Percentiles rank a stretch among this genome's conserved stretches.
Evolutionary conservation across 768 basidiomycete genomes (phyloP).

Genomic region (Pisolithus albus): DNA sequence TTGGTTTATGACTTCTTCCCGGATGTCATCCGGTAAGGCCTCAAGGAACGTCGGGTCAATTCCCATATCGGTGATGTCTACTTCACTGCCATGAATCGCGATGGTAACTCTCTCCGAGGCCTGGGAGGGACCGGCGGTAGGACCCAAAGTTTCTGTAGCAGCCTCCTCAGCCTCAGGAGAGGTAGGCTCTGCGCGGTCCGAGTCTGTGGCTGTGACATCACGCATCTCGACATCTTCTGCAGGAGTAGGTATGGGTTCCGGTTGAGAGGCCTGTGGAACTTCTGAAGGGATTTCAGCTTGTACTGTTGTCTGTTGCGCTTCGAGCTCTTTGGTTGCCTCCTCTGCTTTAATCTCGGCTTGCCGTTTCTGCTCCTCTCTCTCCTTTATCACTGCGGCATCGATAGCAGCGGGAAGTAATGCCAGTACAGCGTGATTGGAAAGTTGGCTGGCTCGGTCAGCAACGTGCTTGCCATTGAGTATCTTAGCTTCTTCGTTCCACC

Average conservation of each 20-base stretch:
- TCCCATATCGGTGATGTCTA: constrained; percentile 98
- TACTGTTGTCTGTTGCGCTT: constrained; percentile 20
- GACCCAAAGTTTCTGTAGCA: constrained; percentile 16
- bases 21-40: constrained; percentile 96
- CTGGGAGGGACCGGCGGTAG: constrained; percentile 28
- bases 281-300: constrained; percentile 11
- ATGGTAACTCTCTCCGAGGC: constrained; percentile 71
- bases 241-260: constrained; percentile 16
- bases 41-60: constrained; percentile 98
- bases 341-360: constrained; percentile 53
- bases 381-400: constrained; percentile 42
- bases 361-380: constrained; percentile 30
- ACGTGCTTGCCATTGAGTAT: constrained; percentile 73
- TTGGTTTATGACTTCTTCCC: constrained; percentile 96
- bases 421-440: constrained; percentile 66
- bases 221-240: constrained; percentile 45
- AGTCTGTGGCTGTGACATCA: constrained; percentile 32
- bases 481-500: constrained; percentile 88
- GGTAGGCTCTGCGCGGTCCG: constrained; percentile 15
- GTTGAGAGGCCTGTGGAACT: constrained; percentile 7
- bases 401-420: constrained; percentile 76
- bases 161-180: constrained; percentile 15
- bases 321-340: constrained; percentile 33
- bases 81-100: constrained; percentile 82
- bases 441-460: constrained; percentile 54